phyloP scores from a whole-genome alignment of 139 green algal genomes.

The Limnomonas spitsbergensis region DNA sequence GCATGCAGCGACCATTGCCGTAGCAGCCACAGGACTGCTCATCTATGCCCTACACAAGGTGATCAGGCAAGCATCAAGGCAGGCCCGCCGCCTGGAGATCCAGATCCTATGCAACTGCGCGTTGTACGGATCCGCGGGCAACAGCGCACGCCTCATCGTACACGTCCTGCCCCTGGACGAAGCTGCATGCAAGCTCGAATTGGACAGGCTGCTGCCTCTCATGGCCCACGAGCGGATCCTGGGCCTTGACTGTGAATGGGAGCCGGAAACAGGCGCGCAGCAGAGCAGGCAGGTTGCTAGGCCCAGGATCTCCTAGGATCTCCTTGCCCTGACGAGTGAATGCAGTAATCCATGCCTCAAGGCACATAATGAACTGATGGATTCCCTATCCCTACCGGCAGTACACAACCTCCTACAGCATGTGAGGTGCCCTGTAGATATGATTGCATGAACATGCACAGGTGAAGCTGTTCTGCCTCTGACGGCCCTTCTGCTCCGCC shows the following conservation, averaged over 20 bases:
- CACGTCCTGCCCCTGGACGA: not conserved
- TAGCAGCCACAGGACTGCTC: no score
- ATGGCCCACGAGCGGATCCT: not conserved
- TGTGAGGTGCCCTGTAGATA: not conserved
- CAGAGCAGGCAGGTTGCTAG: not conserved
- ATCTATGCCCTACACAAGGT: not conserved
- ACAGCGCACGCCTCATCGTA: not conserved
- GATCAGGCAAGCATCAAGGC: not conserved
- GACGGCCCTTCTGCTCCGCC: no score
- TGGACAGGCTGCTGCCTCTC: not conserved
- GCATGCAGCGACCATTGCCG: no score
- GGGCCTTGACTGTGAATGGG: slow-evolving; percentile 15
- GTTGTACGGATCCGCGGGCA: not conserved
- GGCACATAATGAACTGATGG: not conserved
- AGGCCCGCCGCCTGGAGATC: not conserved
- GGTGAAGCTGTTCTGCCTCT: no score
- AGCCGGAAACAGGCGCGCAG: not conserved
- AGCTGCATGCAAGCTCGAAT: not conserved
- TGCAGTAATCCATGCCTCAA: no score
- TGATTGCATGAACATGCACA: not conserved
- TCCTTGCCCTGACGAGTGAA: not conserved
- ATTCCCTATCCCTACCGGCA: not conserved
- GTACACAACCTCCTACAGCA: not conserved
- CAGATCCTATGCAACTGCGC: no score
- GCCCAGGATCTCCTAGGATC: not conserved